These are phyloP conservation scores for Eucalyptus caleyi DNA, from an alignment of 345 rosid genomes.

Conservation along the genomic window DNA sequence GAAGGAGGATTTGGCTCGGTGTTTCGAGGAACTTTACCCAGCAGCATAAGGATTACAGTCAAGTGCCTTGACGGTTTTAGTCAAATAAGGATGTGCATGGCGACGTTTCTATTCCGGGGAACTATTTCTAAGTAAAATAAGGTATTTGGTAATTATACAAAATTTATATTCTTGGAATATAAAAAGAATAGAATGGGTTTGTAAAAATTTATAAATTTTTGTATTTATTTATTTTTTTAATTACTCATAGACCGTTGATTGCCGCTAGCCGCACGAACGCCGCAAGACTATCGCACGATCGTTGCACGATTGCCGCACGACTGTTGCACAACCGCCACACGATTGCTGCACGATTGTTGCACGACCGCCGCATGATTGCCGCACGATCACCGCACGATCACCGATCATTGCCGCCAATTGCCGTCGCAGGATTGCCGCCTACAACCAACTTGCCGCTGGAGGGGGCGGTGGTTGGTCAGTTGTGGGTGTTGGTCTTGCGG, in stretches of 20 bases:
- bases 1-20: too few relatives aligned
- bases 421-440: rapidly evolving
- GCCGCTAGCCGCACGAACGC: rapidly evolving
- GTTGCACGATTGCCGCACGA: rapidly evolving
- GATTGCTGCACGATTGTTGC: rapidly evolving
- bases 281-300: rapidly evolving
- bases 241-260: rapidly evolving
- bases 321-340: rapidly evolving
- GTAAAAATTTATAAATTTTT: too few relatives aligned
- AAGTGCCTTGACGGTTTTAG: too few relatives aligned
- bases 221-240: too few relatives aligned
- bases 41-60: too few relatives aligned
- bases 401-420: rapidly evolving
- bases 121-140: too few relatives aligned
- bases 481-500: too few relatives aligned
- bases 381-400: rapidly evolving
- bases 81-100: too few relatives aligned
- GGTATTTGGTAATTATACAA: too few relatives aligned
- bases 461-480: rapidly evolving
- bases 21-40: too few relatives aligned
- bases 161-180: rapidly evolving
- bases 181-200: rapidly evolving
- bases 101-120: rapidly evolving
- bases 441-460: rapidly evolving
- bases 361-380: rapidly evolving